phyloP scores from a whole-genome alignment of 306 rosid species.

The Castanea mollissima region DNA sequence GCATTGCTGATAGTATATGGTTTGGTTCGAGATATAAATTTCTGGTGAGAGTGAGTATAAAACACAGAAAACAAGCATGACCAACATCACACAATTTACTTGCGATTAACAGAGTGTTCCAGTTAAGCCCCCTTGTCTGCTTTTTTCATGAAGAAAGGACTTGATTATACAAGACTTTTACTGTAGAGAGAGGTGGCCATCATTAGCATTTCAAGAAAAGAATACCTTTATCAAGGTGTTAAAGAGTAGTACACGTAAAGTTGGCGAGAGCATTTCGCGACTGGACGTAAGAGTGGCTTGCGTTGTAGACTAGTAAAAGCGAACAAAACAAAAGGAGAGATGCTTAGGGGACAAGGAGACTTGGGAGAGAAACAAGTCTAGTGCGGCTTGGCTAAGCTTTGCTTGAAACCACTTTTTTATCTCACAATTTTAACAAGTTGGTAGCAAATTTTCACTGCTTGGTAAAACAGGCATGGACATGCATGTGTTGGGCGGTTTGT shows the following conservation, averaged over 20 bases:
- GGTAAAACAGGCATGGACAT: not conserved
- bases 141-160: not conserved
- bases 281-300: constrained; percentile 13
- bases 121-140: constrained; percentile 18
- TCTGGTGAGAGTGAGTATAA: not conserved
- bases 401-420: too few species aligned
- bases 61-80: not conserved
- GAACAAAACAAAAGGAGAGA: not conserved
- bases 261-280: constrained; percentile 7
- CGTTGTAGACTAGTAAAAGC: not conserved
- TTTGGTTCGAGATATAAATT: not conserved
- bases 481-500: not conserved
- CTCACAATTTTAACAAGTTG: too few species aligned
- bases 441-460: too few species aligned
- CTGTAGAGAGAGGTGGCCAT: constrained; percentile 3
- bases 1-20: not conserved
- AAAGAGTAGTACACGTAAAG: constrained; percentile 12
- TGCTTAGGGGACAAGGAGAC: too few species aligned
- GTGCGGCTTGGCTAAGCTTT: too few species aligned
- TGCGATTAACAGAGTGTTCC: not conserved
- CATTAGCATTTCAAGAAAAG: constrained; percentile 11
- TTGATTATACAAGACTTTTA: constrained; percentile 6
- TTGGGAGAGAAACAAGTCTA: too few species aligned
- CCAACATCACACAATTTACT: not conserved
- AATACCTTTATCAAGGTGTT: not conserved